Base-by-base conservation (phyloP, 371 early-diverging fungal species). In the Zychaea mexicana region DNA sequence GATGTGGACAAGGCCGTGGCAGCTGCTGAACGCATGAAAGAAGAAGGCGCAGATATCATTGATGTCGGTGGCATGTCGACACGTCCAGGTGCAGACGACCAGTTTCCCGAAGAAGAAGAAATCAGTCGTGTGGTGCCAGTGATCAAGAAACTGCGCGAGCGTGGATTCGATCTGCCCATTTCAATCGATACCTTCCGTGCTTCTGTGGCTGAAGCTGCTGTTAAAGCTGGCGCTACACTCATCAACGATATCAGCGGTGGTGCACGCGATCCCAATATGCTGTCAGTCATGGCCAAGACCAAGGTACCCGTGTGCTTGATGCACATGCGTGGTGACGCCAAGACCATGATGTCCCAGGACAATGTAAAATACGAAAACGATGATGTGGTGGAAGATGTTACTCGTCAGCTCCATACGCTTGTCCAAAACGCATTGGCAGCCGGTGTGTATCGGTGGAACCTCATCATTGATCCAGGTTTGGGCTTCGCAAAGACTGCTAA, bases 1-100 rank as follows among this genome's bases (percentile, higher is more conserved):
- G 78, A 85, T 15, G 58, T 87, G 1, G 92, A 90, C 17, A 61
- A 74, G 1, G 99, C 97, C 2, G 87, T 88, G 15, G 73, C 71
- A 12, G 87, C 88, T 15, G 93, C 94, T 1, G 74, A 83, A 52
- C 72, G 78, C 26, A 90, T 97, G 89, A 74, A 90, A 17, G 76
- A 76, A 10, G 87, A 88, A 38, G 97, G 97, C 13, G 96, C 93
- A 0, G 94, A 95, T 67, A 93, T 99, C 15, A 85, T 98, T 58
- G 99, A 98, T 79, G 88, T 98, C 70, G 99, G 99, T 32, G 99
- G 98, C 10, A 90, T 91, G 85, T 95, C 96, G 4, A 98, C 99
- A 0, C 88, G 96, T 10, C 98, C 97, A 5, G 83, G 88, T 31
- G 92, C 97, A 2, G 87, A 85, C 22, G 94, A 93, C 36, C 83